Conservation (phyloP, 371 early-diverging fungal species). For the Blakeslea trispora region DNA sequence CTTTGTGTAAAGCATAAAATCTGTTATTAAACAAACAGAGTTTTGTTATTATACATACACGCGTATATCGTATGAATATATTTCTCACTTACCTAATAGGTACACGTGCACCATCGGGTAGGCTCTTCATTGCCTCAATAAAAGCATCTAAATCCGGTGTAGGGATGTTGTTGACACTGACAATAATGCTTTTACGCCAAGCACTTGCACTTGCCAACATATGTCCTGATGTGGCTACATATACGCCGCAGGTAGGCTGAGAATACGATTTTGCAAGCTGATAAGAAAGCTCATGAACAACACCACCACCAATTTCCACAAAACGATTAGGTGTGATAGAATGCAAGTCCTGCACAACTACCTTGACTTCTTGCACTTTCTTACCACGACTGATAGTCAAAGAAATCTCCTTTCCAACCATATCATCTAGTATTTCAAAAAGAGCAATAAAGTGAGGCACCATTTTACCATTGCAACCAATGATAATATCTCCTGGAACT, state of each 20-base stretch:
- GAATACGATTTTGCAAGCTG: constrained; percentile 82
- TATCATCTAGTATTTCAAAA: constrained; percentile 66
- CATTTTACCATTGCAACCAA: constrained; percentile 62
- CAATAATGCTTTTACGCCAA: constrained; percentile 67
- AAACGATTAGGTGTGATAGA: constrained; percentile 70
- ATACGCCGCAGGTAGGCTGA: constrained; percentile 79
- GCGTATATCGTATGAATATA: neutral
- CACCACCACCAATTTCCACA: constrained; percentile 87
- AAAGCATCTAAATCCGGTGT: constrained; percentile 85
- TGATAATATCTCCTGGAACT: constrained; percentile 77
- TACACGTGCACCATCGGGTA: constrained; percentile 83
- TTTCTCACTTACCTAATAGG: constrained; percentile 55
- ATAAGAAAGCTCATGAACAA: constrained; percentile 84
- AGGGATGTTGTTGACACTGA: constrained; percentile 69
- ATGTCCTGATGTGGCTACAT: constrained; percentile 77
- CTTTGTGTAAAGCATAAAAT: constrained; percentile 68
- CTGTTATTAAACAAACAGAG: constrained; percentile 21
- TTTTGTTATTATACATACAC: neutral
- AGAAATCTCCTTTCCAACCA: constrained; percentile 59
- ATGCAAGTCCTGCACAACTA: constrained; percentile 80
- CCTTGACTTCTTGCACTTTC: constrained; percentile 51
- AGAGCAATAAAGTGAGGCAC: constrained; percentile 74
- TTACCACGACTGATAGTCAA: constrained; percentile 75
- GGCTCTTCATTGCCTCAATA: constrained; percentile 59
- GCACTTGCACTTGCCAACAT: constrained; percentile 69